These are phyloP conservation scores for Osmanthus fragrans DNA, from an alignment of 257 asterid genomes.

Conservation along the genomic window DNA sequence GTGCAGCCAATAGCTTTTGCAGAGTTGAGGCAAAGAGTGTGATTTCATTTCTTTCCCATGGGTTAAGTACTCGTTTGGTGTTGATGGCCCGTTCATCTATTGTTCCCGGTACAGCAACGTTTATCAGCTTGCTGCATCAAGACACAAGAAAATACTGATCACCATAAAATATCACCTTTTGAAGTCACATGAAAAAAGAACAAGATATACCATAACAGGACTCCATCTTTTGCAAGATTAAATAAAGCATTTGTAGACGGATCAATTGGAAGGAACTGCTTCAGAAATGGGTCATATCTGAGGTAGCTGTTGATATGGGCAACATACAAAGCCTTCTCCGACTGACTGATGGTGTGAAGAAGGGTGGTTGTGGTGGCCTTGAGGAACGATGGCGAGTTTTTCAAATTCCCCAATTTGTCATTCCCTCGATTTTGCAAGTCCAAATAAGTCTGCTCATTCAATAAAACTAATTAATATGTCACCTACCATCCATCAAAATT, in stretches of 20 bases:
- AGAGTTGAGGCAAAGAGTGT: slow-evolving; percentile 92
- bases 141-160: neutral
- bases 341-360: slow-evolving; percentile 78
- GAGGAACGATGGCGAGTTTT: slow-evolving; percentile 71
- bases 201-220: slow-evolving; percentile 69
- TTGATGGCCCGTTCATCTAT: slow-evolving; percentile 94
- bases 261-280: slow-evolving; percentile 92
- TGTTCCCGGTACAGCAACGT: slow-evolving; percentile 89
- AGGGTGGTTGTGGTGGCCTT: slow-evolving; percentile 89
- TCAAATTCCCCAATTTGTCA: slow-evolving; percentile 58
- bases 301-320: slow-evolving; percentile 95
- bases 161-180: no score
- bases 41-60: slow-evolving; percentile 99
- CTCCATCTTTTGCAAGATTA: slow-evolving; percentile 92
- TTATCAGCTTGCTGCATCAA: slow-evolving; percentile 78
- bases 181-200: no score
- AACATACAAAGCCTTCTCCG: slow-evolving; percentile 87
- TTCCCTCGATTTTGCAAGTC: slow-evolving; percentile 67
- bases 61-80: slow-evolving; percentile 75
- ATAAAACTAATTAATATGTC: slow-evolving; percentile 14
- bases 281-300: slow-evolving; percentile 86
- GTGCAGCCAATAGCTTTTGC: slow-evolving; percentile 99
- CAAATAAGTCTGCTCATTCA: slow-evolving; percentile 64
- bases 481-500: neutral
- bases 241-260: slow-evolving; percentile 66